Evolutionary conservation across 768 basidiomycete species (phyloP), one percentile per base, ranked within the genome.

Genomic region (Pulveroboletus sp.): DNA sequence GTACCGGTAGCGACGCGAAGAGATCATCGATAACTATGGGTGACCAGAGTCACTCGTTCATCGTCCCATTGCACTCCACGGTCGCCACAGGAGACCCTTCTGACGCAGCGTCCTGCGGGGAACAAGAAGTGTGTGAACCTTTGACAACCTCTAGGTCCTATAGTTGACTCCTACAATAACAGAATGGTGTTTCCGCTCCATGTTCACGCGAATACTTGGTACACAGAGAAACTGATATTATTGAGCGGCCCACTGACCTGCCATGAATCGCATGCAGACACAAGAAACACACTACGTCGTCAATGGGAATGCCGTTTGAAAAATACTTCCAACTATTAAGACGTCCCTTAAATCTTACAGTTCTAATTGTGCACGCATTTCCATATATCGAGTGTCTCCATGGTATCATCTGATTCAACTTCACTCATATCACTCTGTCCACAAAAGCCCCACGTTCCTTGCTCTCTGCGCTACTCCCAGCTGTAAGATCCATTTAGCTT

Each of bases 21-120:
- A 35, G n/a, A 35, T 35, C 35, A 42, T 48, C 62, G 7, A 64
- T 63, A 51, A 60, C 61, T 7, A 40, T 50, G 26, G 49, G 52
- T 6, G 35, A 39, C 11, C 40, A 9, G 14, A 44, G 24, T n/a
- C 49, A 18, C 2, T 35, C 51, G 24, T 30, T 44, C 17, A 50
- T 4, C 6, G 28, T 56, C 21, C 48, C 46, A 8, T 33, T 58
- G 27, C 58, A 54, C 18, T 15, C 18, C 2, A 5, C 24, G 13
- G n/a, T 41, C 5, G 9, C n/a, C 28, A 21, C 28, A 1, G 35
- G 9, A 18, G 21, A 11, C 14, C 32, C 5, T 33, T 13, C 14
- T 14, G 6, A 13, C 11, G 32, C 13, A 32, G 32, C 13, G 32
- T 32, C 32, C 13, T 32, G 32, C 14, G 37, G 21, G 18, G 42